phyloP scores from a whole-genome alignment of 768 basidiomycete genomes.

The Leccinum truebloodii region DNA sequence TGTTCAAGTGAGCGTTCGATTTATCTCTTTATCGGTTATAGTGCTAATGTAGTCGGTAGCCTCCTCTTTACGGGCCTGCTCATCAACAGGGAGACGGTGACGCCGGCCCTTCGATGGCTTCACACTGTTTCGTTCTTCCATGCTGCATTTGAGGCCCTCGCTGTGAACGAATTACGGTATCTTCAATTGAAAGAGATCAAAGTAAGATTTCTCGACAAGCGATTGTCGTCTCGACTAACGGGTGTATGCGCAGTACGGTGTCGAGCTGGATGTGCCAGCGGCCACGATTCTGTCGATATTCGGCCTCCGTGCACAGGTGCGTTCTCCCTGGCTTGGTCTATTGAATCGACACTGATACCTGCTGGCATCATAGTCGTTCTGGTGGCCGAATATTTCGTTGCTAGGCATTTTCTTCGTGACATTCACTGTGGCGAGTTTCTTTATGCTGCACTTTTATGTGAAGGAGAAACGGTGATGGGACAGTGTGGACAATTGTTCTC shows the following conservation, averaged over 20 bases:
- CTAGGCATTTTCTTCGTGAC: conserved; percentile 83
- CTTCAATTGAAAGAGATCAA: conserved; percentile 89
- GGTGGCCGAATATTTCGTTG: conserved; percentile 95
- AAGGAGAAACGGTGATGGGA: conserved; percentile 59
- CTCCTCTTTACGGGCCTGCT: conserved; percentile 93
- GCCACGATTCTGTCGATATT: conserved; percentile 95
- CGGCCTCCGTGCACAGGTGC: conserved; percentile 84
- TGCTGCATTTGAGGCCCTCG: conserved; percentile 94
- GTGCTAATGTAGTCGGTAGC: conserved; percentile 42
- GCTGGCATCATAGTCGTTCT: conserved; percentile 67
- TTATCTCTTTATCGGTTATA: conserved; percentile 4
- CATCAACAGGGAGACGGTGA: conserved; percentile 89
- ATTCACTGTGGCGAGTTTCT: conserved; percentile 75
- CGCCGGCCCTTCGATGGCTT: conserved; percentile 74
- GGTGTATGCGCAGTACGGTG: conserved; percentile 73
- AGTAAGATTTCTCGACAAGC: conserved; percentile 44
- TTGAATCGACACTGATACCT: conserved; percentile 9
- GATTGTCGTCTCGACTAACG: conserved; percentile 6
- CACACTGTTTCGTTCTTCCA: conserved; percentile 97
- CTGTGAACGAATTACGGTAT: conserved; percentile 97
- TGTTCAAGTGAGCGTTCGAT: conserved; percentile 82
- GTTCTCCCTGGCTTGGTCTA: conserved; percentile 12
- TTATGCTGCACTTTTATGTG: conserved; percentile 85
- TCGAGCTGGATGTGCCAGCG: conserved; percentile 94
- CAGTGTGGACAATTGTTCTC: conserved; percentile 1